A percentile compares a stretch with the other conserved stretches of the same genome.
Evolutionary conservation across 2,329 filamentous ascomycete genomes (phyloP).

Genomic region (Aspergillus pseudoterreus): DNA sequence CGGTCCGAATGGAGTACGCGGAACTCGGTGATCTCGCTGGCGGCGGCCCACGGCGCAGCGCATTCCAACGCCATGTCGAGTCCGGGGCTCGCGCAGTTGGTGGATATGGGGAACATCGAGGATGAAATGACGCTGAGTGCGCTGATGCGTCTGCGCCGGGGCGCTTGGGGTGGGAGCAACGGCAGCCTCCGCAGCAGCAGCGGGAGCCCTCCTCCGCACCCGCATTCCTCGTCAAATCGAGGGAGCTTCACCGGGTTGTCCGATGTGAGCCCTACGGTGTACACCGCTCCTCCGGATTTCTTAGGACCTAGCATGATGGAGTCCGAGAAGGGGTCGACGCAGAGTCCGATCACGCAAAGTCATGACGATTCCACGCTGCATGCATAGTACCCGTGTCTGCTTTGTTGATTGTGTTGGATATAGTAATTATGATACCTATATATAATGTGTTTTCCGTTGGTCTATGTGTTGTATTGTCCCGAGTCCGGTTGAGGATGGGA

Average conservation of each 20-base stretch:
- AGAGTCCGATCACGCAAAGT: slow-evolving; percentile 5
- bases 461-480: no score
- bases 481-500: no score
- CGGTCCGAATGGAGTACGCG: slow-evolving; percentile 93
- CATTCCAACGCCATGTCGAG: slow-evolving; percentile 57
- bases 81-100: slow-evolving; percentile 73
- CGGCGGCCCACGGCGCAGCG: slow-evolving; percentile 44
- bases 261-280: slow-evolving; percentile 28
- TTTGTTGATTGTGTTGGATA: no score
- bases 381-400: not conserved
- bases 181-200: slow-evolving; percentile 61
- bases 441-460: no score
- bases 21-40: slow-evolving; percentile 79
- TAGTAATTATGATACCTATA: no score
- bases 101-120: slow-evolving; percentile 58
- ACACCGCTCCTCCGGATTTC: slow-evolving; percentile 17
- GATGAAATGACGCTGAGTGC: slow-evolving; percentile 70
- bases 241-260: slow-evolving; percentile 33
- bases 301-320: slow-evolving; percentile 12
- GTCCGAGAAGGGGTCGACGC: slow-evolving; percentile 8
- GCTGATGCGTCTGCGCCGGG: slow-evolving; percentile 67
- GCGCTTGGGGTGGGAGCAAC: slow-evolving; percentile 78
- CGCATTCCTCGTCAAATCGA: slow-evolving; percentile 29
- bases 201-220: slow-evolving; percentile 40
- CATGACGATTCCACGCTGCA: not conserved